phyloP scores from a whole-genome alignment of 192 early-diverging fungal genomes.

The Linnemannia zychae region DNA sequence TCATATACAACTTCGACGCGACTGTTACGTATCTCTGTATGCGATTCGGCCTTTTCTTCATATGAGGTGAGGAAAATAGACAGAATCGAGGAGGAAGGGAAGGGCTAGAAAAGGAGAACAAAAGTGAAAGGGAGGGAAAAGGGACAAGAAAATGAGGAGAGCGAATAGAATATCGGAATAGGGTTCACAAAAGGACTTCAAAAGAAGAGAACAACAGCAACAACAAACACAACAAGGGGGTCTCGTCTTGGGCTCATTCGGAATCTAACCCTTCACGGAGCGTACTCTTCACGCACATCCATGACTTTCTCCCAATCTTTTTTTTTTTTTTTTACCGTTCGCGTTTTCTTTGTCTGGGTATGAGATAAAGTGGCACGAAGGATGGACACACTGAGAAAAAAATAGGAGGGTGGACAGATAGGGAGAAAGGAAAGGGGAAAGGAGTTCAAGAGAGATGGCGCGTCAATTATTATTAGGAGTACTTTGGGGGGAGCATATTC shows the following conservation, averaged over 20 bases:
- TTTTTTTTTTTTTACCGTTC: not conserved
- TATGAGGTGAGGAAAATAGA: not conserved
- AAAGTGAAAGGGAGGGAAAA: not conserved
- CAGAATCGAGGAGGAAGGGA: not conserved
- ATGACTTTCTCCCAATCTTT: not conserved
- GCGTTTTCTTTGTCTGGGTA: not conserved
- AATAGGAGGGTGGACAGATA: not conserved
- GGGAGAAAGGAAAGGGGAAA: not conserved
- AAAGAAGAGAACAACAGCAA: not conserved
- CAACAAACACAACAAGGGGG: not conserved
- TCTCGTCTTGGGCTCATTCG: not conserved
- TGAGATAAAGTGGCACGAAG: not conserved
- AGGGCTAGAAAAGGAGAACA: too few relatives aligned
- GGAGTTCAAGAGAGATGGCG: too few relatives aligned
- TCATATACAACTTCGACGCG: constrained; percentile 6
- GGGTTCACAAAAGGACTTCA: not conserved
- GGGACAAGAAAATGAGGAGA: not conserved
- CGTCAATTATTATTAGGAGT: too few relatives aligned
- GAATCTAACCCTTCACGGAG: not conserved
- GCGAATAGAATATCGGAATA: not conserved
- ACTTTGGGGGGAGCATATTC: too few relatives aligned
- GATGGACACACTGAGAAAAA: not conserved
- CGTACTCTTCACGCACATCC: not conserved
- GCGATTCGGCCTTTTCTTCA: not conserved
- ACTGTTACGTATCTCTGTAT: constrained; percentile 6